Percentiles rank a stretch among this genome's conserved stretches.
phyloP scores from a whole-genome alignment of 805 yeast species.

The Ogataea methylovora region DNA sequence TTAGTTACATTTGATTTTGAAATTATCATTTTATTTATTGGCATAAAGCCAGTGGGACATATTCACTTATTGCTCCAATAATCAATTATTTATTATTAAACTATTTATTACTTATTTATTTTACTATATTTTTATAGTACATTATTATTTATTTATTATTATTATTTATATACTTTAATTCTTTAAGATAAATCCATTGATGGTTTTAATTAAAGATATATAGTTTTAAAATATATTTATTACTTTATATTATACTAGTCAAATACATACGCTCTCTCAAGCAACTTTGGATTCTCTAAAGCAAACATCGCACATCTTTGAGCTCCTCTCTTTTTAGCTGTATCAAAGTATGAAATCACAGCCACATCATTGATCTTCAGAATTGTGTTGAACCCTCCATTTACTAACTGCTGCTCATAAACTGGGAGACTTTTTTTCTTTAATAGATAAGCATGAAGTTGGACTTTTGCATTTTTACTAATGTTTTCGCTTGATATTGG shows the following conservation, averaged over 20 bases:
- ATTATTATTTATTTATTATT: too few relatives aligned
- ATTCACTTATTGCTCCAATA: conserved; percentile 3
- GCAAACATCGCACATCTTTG: conserved; percentile 31
- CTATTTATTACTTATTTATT: conserved; percentile 6
- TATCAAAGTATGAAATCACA: conserved; percentile 26
- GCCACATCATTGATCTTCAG: conserved; percentile 24
- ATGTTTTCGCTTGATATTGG: conserved; percentile 11
- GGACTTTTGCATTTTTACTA: conserved; percentile 18
- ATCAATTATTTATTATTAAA: conserved; percentile 4
- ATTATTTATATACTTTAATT: too few relatives aligned
- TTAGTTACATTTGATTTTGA: background rate
- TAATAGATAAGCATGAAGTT: conserved; percentile 22
- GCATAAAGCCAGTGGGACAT: too few relatives aligned
- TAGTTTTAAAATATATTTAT: too few relatives aligned
- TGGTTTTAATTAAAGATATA: too few relatives aligned
- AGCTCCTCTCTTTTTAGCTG: conserved; percentile 29
- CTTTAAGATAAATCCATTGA: too few relatives aligned
- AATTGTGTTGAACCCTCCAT: conserved; percentile 15
- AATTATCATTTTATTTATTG: conserved; percentile 4
- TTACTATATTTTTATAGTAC: background rate
- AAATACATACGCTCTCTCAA: conserved; percentile 12
- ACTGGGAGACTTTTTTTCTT: conserved; percentile 21
- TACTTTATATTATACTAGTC: background rate
- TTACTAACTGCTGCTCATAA: conserved; percentile 18
- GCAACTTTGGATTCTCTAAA: conserved; percentile 13